These are phyloP conservation scores for Chalaropsis thielavioides DNA, from an alignment of 2,329 filamentous ascomycete species.

Conservation along the genomic window DNA sequence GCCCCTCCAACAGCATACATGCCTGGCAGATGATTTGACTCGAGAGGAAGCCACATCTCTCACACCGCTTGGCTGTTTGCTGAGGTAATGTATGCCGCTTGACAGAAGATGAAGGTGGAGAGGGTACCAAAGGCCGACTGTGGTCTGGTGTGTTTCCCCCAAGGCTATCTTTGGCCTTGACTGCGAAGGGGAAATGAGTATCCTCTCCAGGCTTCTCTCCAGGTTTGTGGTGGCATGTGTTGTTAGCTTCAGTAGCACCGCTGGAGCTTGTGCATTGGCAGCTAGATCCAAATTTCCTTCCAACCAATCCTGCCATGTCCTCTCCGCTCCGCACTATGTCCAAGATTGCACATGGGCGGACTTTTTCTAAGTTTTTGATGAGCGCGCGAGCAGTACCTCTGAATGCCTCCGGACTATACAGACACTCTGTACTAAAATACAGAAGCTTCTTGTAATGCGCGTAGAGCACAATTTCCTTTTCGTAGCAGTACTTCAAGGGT, in stretches of 20 bases:
- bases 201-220: not conserved
- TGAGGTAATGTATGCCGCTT: constrained; percentile 26
- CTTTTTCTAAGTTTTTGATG: constrained; percentile 89
- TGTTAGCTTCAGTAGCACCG: not conserved
- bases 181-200: not conserved
- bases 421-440: constrained; percentile 97
- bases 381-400: constrained; percentile 77
- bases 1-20: constrained; percentile 71
- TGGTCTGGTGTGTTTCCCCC: too few relatives aligned
- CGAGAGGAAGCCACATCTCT: constrained; percentile 85
- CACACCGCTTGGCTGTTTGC: constrained; percentile 69
- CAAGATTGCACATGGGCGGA: constrained; percentile 83
- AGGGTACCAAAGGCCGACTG: not conserved
- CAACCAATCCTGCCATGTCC: constrained; percentile 80
- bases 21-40: constrained; percentile 91
- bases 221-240: not conserved
- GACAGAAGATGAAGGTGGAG: not conserved
- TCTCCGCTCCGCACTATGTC: constrained; percentile 92
- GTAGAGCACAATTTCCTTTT: constrained; percentile 97
- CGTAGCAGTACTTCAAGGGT: constrained; percentile 93
- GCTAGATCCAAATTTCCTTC: not conserved
- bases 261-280: constrained; percentile 2
- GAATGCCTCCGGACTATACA: constrained; percentile 96
- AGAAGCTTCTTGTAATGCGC: constrained; percentile 93
- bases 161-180: not conserved